Percentiles rank a stretch among this genome's conserved stretches.
These are phyloP conservation scores for Eucalyptus viminalis DNA, from an alignment of 345 rosid species.

Conservation along the genomic window DNA sequence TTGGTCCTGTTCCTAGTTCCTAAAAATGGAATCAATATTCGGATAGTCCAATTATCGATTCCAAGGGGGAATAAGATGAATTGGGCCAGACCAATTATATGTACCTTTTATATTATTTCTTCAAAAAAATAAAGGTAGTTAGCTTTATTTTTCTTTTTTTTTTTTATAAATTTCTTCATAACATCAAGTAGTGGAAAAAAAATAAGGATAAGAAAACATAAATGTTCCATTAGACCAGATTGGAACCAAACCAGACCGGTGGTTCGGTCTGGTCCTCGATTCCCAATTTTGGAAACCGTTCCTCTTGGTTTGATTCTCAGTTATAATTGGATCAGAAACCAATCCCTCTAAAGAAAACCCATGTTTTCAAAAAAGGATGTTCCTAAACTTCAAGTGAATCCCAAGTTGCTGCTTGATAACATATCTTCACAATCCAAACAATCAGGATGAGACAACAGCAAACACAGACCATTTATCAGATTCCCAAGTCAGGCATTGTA, in stretches of 20 bases:
- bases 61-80: too few relatives aligned
- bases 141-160: too few relatives aligned
- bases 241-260: accelerated
- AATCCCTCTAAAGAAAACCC: background rate
- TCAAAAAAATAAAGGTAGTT: too few relatives aligned
- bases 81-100: too few relatives aligned
- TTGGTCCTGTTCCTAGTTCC: accelerated
- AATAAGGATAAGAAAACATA: too few relatives aligned
- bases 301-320: accelerated
- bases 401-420: background rate
- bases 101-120: too few relatives aligned
- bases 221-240: accelerated
- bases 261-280: accelerated
- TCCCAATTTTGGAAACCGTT: accelerated
- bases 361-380: accelerated
- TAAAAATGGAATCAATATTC: accelerated
- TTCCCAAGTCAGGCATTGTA: background rate
- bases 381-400: background rate
- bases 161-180: too few relatives aligned
- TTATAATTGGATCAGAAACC: accelerated
- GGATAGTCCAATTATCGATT: accelerated
- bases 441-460: background rate
- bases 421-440: background rate
- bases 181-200: accelerated
- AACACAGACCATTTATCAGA: background rate